Evolutionary conservation across 176 grass and related monocot genomes (phyloP).

Genomic region (Oryza meyeriana): DNA sequence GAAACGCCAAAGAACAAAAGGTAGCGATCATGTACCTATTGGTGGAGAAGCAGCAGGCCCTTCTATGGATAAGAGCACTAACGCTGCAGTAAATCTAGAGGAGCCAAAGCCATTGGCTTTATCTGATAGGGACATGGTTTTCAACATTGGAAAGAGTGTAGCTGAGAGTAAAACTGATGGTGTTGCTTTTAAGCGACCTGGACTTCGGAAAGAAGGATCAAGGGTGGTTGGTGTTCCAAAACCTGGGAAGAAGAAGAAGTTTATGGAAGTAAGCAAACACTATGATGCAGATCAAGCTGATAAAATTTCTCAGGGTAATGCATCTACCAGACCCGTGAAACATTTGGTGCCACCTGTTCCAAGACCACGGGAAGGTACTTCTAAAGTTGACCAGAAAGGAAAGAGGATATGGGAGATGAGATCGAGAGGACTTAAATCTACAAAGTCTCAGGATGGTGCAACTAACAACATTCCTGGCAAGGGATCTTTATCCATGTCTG

Average conservation of each 20-base stretch:
- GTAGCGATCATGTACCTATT: conserved; percentile 27
- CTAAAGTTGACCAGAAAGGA: conserved; percentile 58
- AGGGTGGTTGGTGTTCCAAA: conserved; percentile 94
- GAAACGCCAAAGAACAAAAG: conserved; percentile 69
- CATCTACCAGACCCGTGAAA: conserved; percentile 52
- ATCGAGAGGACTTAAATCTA: conserved; percentile 54
- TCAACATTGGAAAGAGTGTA: conserved; percentile 64
- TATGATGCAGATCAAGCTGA: conserved; percentile 64
- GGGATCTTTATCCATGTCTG: conserved; percentile 35
- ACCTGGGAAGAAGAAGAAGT: conserved; percentile 96
- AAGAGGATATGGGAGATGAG: conserved; percentile 53
- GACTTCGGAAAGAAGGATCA: conserved; percentile 90
- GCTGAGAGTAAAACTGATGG: conserved; percentile 44
- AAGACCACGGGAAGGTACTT: conserved; percentile 36
- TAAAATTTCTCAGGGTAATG: conserved; percentile 52
- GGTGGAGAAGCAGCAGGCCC: conserved; percentile 17
- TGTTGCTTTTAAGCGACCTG: conserved; percentile 55
- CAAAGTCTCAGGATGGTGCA: conserved; percentile 44
- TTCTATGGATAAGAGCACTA: conserved; percentile 27
- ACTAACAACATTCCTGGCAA: conserved; percentile 36
- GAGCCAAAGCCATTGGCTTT: conserved; percentile 48
- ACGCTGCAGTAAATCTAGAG: conserved; percentile 40
- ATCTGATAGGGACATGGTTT: conserved; percentile 63
- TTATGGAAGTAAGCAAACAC: conserved; percentile 99
- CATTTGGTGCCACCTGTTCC: conserved; percentile 63